A percentile compares a stretch with the other conserved stretches of the same genome.
These are phyloP conservation scores for Ogataea hybrid DNA, from an alignment of 1,139 yeast species.

Conservation along the genomic window DNA sequence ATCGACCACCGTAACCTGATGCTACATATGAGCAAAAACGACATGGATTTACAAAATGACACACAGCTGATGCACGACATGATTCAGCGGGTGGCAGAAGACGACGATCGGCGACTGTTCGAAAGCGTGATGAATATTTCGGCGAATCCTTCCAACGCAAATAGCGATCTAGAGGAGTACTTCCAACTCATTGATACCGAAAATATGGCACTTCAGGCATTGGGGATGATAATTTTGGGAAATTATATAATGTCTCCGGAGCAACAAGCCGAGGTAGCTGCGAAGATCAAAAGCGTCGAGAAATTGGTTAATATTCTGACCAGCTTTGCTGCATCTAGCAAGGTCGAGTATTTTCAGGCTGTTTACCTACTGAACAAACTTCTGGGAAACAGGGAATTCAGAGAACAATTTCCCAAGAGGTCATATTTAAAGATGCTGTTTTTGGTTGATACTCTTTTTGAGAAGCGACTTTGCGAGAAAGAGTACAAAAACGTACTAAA, in stretches of 20 bases:
- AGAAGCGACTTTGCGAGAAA: background rate
- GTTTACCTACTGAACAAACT: slow-evolving; percentile 16
- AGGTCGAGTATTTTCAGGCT: slow-evolving; percentile 12
- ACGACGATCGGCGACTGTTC: slow-evolving; percentile 1
- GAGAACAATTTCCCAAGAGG: background rate
- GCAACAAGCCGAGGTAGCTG: slow-evolving; percentile 2
- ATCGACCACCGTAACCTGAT: background rate
- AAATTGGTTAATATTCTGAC: slow-evolving; percentile 3
- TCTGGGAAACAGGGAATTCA: slow-evolving; percentile 2
- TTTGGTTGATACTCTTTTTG: background rate
- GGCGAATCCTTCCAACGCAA: slow-evolving; percentile 8
- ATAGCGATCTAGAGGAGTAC: slow-evolving; percentile 10
- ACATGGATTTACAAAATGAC: slow-evolving; percentile 8
- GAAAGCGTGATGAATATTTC: slow-evolving; percentile 14
- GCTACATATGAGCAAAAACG: slow-evolving; percentile 3
- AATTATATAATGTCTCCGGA: slow-evolving; percentile 15
- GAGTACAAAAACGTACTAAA: background rate
- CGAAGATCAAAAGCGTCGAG: background rate
- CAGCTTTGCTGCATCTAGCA: background rate
- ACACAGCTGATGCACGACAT: slow-evolving; percentile 2
- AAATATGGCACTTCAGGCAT: background rate
- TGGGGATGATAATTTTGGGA: slow-evolving; percentile 17
- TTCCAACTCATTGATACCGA: background rate
- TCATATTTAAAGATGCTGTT: background rate
- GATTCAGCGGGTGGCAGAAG: background rate